Evolutionary conservation across 2,329 filamentous ascomycete species (phyloP), one percentile per base, ranked within the genome.

Genomic region (Phoma herbarum): DNA sequence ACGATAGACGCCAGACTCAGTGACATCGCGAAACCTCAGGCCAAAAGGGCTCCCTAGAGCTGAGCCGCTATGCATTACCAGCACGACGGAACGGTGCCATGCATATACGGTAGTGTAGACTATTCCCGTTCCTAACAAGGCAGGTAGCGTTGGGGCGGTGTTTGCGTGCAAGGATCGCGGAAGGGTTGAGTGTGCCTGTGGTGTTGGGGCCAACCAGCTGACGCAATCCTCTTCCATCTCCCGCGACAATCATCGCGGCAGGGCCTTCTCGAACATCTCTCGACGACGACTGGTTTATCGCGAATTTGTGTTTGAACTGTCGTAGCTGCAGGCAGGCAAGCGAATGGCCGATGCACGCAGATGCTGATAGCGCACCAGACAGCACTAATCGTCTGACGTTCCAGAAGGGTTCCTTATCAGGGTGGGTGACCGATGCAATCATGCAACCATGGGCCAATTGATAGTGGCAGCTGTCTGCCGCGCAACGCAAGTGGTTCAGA

Each of bases 371-470:
- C 44, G 44, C 33, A n/a, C 33, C 45, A 14, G 46, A n/a, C n/a
- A n/a, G n/a, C n/a, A n/a, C n/a, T n/a, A n/a, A n/a, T n/a, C n/a
- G 22, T 20, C n/a, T 48, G 47, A 44, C 11, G 37, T 63, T 63
- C 60, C 31, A 60, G 60, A 63, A 60, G 51, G 18, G 25, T 60
- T 49, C 60, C 57, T 58, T 60, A 63, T 60, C 60, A 33, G 39
- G 53, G 10, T 39, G 47, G 52, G 25, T 55, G 42, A 44, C 60
- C 50, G 50, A 57, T 41, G 47, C 29, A 23, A 46, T 53, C 46
- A 54, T 52, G 50, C 47, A 52, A 52, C 42, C 49, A 43, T 47
- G 23, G 35, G 33, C 57, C 46, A 52, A 44, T 39, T 52, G 57
- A 60, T 60, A 55, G 57, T 43, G 46, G 35, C 25, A 47, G 33